Conservation (phyloP, 2,329 filamentous ascomycete genomes). For the Zarea fungicola region DNA sequence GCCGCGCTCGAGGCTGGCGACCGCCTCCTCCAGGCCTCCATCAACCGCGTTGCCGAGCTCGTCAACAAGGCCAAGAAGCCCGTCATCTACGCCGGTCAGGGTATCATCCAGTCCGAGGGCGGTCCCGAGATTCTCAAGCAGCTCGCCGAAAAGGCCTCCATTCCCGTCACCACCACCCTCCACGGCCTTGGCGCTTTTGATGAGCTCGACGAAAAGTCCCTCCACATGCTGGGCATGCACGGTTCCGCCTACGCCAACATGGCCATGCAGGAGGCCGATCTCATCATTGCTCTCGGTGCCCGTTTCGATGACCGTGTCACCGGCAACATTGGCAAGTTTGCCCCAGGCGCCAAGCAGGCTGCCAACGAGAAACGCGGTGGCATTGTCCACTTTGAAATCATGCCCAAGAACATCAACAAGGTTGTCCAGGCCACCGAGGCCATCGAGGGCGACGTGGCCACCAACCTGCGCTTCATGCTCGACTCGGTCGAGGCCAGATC, state of each 20-base stretch:
- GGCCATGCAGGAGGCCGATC: conserved; percentile 93
- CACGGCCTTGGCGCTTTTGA: conserved; percentile 90
- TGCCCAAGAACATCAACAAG: conserved; percentile 99
- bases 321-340: conserved; percentile 74
- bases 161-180: conserved; percentile 93
- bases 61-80: conserved; percentile 91
- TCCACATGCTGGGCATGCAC: conserved; percentile 99
- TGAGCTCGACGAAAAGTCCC: conserved; percentile 86
- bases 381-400: conserved; percentile 95
- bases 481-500: conserved; percentile 62
- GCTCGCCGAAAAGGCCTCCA: conserved; percentile 82
- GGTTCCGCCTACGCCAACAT: conserved; percentile 96
- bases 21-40: conserved; percentile 67
- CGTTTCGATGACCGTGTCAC: conserved; percentile 98
- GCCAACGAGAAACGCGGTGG: conserved; percentile 82
- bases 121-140: conserved; percentile 76
- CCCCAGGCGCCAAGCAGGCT: conserved; percentile 78
- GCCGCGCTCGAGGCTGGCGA: conserved; percentile 69
- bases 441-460: conserved; percentile 83
- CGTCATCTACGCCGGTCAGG: conserved; percentile 90
- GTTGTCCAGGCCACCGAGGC: conserved; percentile 95
- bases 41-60: conserved; percentile 72
- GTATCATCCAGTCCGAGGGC: conserved; percentile 73
- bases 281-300: conserved; percentile 89
- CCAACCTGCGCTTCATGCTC: conserved; percentile 70